A percentile compares a stretch with the other conserved stretches of the same genome.
These are phyloP conservation scores for Fusarium longipes DNA, from an alignment of 2,329 filamentous ascomycete genomes.

Conservation along the genomic window DNA sequence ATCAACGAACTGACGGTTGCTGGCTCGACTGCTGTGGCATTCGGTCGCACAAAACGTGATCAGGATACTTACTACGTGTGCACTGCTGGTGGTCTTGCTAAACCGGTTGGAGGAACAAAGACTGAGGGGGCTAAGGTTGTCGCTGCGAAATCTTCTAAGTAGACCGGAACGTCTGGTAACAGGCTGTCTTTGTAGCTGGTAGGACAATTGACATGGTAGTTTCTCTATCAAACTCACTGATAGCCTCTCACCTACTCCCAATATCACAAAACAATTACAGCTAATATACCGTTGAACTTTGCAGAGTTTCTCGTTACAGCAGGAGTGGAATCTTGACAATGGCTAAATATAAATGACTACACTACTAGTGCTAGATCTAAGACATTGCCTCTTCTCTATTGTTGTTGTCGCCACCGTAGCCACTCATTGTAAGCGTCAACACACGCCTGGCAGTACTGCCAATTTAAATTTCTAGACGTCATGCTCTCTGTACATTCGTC, in stretches of 20 bases:
- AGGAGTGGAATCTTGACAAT: too few relatives aligned
- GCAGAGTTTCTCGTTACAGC: too few relatives aligned
- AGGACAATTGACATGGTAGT: too few relatives aligned
- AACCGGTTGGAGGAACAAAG: slow-evolving; percentile 29
- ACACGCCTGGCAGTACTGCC: neutral
- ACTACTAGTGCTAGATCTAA: neutral
- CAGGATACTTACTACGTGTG: slow-evolving; percentile 28
- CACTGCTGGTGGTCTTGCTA: slow-evolving; percentile 27
- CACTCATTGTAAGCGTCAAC: neutral
- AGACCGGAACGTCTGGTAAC: neutral
- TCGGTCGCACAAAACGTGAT: slow-evolving; percentile 28
- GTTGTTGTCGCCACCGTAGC: neutral
- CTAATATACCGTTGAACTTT: too few relatives aligned
- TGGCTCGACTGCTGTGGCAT: slow-evolving; percentile 36
- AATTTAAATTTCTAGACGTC: accelerated
- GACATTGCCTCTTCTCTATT: neutral
- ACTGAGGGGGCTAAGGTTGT: slow-evolving; percentile 41
- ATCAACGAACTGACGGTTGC: slow-evolving; percentile 33
- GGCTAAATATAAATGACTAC: too few relatives aligned
- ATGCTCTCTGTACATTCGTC: neutral
- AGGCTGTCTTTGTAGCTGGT: too few relatives aligned
- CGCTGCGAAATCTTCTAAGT: neutral
- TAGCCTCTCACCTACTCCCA: too few relatives aligned
- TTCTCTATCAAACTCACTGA: too few relatives aligned
- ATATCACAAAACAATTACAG: too few relatives aligned